Base-by-base conservation (phyloP, 1,284 basidiomycete species). In the Papiliotrema fonsecae region DNA sequence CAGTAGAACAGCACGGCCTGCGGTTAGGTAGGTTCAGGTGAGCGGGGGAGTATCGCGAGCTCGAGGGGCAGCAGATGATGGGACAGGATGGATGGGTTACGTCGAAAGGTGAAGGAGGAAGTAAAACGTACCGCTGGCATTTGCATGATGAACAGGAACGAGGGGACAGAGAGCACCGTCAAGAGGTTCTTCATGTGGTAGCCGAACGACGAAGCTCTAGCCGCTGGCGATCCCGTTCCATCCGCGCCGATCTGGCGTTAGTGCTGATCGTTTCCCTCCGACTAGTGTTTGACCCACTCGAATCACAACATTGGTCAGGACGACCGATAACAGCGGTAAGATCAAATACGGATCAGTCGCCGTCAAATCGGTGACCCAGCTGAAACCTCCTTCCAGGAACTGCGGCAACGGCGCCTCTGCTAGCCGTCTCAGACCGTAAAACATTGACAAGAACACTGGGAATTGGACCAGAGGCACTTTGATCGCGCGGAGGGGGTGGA, bases 381-480 rank as follows among this genome's bases (percentile, higher is more conserved):
- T 77, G 16, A 92, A 73, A 1, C 93, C 92, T 51, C 89, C 92
- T 54, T 82, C 76, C 58, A 82, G 79, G 59, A 97, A 73, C 68
- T 87, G 86, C 38, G 79, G 77, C 26, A 94, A 66, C 0, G 87
- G 88, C 22, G 84, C 70, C 42, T 78, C 76, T 50, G 85, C 86
- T 75, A 97, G 79, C 32, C 76, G 76, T 67, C 83, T 82, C 41
- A 97, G 70, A 14, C 83, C 90, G 57, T 92, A 85, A 79, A 97
- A 98, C 76, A 91, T 78, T 25, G 85, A 83, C 42, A 97, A 75
- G 55, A 88, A 87, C 41, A 92, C 77, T 0, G 89, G 84, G 36
- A 91, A 73, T 68, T 96, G 90, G 3, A 84, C 61, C 47, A 89
- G 66, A 6, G 85, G 83, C 42, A 81, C 76, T 11, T 82, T 59